Percentiles rank a stretch among this genome's conserved stretches.
Conservation (phyloP, 257 asterid genomes). For the Solanum acaule region DNA sequence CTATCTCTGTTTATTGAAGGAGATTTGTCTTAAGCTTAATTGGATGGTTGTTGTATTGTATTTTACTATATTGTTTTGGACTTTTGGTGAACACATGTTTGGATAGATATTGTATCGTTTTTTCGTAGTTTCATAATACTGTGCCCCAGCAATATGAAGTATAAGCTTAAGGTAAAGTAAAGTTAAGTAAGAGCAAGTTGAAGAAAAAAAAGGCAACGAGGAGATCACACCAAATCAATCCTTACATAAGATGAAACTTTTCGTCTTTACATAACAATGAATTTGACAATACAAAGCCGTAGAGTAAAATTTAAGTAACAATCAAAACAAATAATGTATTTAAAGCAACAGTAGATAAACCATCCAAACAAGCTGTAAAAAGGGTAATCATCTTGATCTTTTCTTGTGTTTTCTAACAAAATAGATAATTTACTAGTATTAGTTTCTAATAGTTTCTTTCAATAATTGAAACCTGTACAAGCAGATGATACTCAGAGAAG, state of each 20-base stretch:
- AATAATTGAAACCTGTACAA: background rate
- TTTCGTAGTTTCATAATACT: background rate
- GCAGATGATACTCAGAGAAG: background rate
- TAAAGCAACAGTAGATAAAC: background rate
- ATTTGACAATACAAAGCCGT: background rate
- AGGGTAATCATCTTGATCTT: background rate
- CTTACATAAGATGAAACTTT: background rate
- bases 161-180: background rate
- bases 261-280: background rate
- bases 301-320: background rate
- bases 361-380: background rate
- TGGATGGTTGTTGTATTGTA: background rate
- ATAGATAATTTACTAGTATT: background rate
- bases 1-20: background rate
- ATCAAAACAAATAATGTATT: background rate
- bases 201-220: background rate
- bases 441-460: background rate
- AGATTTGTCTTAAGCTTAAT: background rate
- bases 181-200: background rate
- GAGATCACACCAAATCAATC: background rate
- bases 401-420: background rate
- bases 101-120: background rate
- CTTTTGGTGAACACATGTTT: background rate
- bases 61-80: background rate
- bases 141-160: background rate